These are phyloP conservation scores for Coemansia sp. DNA, from an alignment of 192 early-diverging fungal species.

Conservation along the genomic window DNA sequence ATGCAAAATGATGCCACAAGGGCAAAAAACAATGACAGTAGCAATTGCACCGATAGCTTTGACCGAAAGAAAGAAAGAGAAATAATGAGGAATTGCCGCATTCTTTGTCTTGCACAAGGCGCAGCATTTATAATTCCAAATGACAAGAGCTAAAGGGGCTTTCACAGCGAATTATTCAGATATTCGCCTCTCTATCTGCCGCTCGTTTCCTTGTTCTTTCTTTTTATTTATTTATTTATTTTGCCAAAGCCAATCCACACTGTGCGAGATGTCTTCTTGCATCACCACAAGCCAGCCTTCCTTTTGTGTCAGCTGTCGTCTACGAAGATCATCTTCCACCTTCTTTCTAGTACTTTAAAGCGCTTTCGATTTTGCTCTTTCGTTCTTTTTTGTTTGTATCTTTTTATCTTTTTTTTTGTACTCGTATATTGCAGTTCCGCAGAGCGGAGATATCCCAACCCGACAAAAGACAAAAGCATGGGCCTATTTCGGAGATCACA, in stretches of 20 bases:
- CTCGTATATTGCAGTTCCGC: neutral
- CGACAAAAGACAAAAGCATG: constrained; percentile 12
- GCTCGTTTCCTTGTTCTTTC: neutral
- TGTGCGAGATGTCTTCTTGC: neutral
- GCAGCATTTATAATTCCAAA: too few species aligned
- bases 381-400: neutral
- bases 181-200: neutral
- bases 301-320: too few species aligned
- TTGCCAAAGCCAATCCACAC: too few species aligned
- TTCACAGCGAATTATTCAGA: too few species aligned
- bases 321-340: too few species aligned
- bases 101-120: too few species aligned
- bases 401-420: neutral
- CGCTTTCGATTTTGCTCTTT: neutral
- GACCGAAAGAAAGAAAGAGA: neutral
- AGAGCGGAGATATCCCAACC: neutral
- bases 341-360: neutral
- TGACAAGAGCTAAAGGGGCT: too few species aligned
- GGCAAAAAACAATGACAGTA: neutral
- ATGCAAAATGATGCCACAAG: neutral
- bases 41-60: neutral
- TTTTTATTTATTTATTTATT: neutral
- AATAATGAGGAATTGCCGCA: neutral
- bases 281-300: too few species aligned
- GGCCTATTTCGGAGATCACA: constrained; percentile 38